A percentile compares a stretch with the other conserved stretches of the same genome.
These are phyloP conservation scores for Colletotrichum trifolii DNA, from an alignment of 2,329 filamentous ascomycete genomes.

Conservation along the genomic window DNA sequence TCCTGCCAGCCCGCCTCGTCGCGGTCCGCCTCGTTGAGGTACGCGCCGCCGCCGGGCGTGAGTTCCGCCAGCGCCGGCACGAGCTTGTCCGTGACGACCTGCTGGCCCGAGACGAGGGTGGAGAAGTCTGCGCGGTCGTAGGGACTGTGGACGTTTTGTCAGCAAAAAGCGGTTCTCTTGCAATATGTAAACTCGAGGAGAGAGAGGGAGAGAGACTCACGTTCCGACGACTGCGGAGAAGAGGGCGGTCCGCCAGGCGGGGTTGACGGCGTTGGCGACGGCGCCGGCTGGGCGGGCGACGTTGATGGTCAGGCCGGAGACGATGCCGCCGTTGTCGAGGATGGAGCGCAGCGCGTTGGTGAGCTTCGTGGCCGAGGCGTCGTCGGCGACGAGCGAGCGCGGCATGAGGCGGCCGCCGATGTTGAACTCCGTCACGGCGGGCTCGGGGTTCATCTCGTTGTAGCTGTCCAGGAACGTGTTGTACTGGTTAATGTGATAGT, in stretches of 20 bases:
- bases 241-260: constrained; percentile 39
- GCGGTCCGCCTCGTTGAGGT: constrained; percentile 64
- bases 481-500: constrained; percentile 42
- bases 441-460: constrained; percentile 36
- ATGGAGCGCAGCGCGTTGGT: constrained; percentile 10
- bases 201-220: constrained; percentile 5
- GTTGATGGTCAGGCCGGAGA: constrained; percentile 30
- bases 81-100: constrained; percentile 19
- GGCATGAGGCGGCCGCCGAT: constrained; percentile 30
- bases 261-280: constrained; percentile 38
- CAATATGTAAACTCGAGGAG: too few relatives aligned
- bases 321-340: constrained; percentile 14
- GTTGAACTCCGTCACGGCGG: constrained; percentile 34
- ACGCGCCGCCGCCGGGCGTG: constrained; percentile 55
- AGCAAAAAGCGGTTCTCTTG: too few relatives aligned
- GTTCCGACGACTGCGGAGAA: constrained; percentile 31
- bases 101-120: constrained; percentile 19
- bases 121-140: constrained; percentile 31
- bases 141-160: neutral
- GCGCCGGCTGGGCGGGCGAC: constrained; percentile 16
- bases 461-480: constrained; percentile 40
- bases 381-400: constrained; percentile 21
- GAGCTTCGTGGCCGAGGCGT: constrained; percentile 9
- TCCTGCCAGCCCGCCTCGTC: constrained; percentile 56
- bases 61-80: constrained; percentile 20